phyloP scores from a whole-genome alignment of 2,329 filamentous ascomycete genomes.

The Alternaria tenuissima region DNA sequence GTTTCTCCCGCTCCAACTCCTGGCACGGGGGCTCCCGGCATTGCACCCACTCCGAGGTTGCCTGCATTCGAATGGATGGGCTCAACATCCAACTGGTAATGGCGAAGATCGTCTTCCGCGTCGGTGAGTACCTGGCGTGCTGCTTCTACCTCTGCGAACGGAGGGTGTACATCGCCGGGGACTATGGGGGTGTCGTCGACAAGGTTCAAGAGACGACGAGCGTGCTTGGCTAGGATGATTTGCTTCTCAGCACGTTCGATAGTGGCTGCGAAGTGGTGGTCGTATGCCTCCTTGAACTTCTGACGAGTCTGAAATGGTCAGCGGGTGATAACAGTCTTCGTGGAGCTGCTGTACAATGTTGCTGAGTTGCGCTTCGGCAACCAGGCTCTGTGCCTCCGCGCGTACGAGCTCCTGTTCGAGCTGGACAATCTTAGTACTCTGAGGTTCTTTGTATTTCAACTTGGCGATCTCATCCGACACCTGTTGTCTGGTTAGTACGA shows the following conservation, averaged over 20 bases:
- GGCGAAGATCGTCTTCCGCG: slow-evolving; percentile 84
- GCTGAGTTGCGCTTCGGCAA: slow-evolving; percentile 94
- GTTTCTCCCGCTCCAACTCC: background rate
- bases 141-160: slow-evolving; percentile 71
- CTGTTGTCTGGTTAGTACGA: slow-evolving; percentile 42
- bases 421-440: slow-evolving; percentile 79
- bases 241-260: slow-evolving; percentile 98
- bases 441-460: slow-evolving; percentile 90
- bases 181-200: slow-evolving; percentile 91
- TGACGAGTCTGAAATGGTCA: slow-evolving; percentile 75
- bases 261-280: slow-evolving; percentile 84
- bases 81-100: slow-evolving; percentile 70
- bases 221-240: slow-evolving; percentile 90
- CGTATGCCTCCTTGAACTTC: slow-evolving; percentile 95
- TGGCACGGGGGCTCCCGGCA: slow-evolving; percentile 43
- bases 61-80: slow-evolving; percentile 61
- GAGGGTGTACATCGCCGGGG: slow-evolving; percentile 78
- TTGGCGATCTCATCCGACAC: slow-evolving; percentile 91
- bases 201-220: slow-evolving; percentile 81
- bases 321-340: background rate
- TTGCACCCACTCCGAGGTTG: slow-evolving; percentile 58
- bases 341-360: slow-evolving; percentile 71
- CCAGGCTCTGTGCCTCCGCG: slow-evolving; percentile 93
- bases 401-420: slow-evolving; percentile 96
- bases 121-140: slow-evolving; percentile 90